Base-by-base conservation (phyloP, 805 yeast genomes). In the Candida pini region DNA sequence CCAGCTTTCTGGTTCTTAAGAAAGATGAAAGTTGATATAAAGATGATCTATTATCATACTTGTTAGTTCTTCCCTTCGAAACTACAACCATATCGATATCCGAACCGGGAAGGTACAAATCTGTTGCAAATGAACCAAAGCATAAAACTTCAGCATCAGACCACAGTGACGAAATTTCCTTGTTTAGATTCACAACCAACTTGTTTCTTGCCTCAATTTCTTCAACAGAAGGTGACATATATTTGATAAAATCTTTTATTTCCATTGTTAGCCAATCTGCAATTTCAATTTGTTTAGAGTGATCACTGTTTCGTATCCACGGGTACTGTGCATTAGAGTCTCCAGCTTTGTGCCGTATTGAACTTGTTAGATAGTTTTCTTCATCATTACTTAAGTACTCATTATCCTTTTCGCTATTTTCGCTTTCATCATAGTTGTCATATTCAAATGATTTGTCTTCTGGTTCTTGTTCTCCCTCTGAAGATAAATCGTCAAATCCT, bases 71-170 rank as follows among this genome's bases (percentile, higher is more conserved):
- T 5, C 33, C 42, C 13, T 68, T 60, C 16, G 95, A 81, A 4
- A 80, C 66, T 17, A 90, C 73, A 29, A 89, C 97, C 78, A 92
- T 80, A 58, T 90, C 98, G 21, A 90, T 87, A 66, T 90, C 98
- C 0, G 96, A 86, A 2, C 95, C 95, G 0, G 97, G 97, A 13
- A 90, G 66, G 53, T 88, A 90, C 41, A 90, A 63, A 53, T 89
- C 96, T 0, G 97, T 89, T 0, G 97, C 96, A 56, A 76, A 84
- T 0, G 97, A 89, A 0, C 98, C 98, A 64, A 92, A 90, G 6
- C 89, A 95, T 42, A 80, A 80, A 4, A 83, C 74, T 37, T 80
- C 82, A 12, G 90, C 78, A 41, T 76, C 83, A 1, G 78, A 78
- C 96, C 97, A 90, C 34, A 80, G 62, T 2, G 59, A 53, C 5